Evolutionary conservation across 1,284 basidiomycete species (phyloP), one percentile per base, ranked within the genome.

Genomic region (Trametes pubescens): DNA sequence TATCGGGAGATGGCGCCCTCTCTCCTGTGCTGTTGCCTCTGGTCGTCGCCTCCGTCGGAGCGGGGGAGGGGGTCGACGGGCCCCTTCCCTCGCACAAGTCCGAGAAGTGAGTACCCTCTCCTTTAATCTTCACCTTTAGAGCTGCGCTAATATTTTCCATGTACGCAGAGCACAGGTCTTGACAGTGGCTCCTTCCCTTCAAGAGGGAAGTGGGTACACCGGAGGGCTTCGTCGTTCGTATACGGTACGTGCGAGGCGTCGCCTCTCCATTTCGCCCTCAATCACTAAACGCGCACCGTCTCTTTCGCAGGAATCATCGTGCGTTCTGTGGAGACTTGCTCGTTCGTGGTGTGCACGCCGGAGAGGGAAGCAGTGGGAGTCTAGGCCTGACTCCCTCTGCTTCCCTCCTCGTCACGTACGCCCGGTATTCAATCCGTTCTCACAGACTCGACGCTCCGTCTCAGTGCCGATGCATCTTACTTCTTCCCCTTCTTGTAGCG

Each of bases 41-140:
- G 32, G 32, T 21, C 43, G n/a, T 51, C 43, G 46, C 32, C 35
- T 51, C 59, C 51, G 51, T 48, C 44, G 59, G 59, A 60, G 51
- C 59, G 59, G 59, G 59, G 51, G 59, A 60, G 59, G 59, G 51
- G 32, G 51, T 26, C 52, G 44, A 37, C 40, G 59, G 53, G 35
- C 52, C 59, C 40, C 59, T 38, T 46, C 51, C 59, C 43, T 32
- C 59, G 51, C 29, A 47, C 44, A 26, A 60, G 59, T 52, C 57
- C 49, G 57, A 51, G 34, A 59, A 59, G 48, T 59, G 57, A 59
- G 57, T 52, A 24, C n/a, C 26, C 4, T 11, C 35, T 38, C 5
- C 18, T 51, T 14, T 4, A 4, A 5, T 38, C 16, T 32, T n/a
- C 5, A 10, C 29, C 77, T 9, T 70, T 72, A 16, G 87, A 9